Evolutionary conservation across 768 basidiomycete genomes (phyloP), one percentile per base, ranked within the genome.

Genomic region (Strobilomyces echinocephalus): DNA sequence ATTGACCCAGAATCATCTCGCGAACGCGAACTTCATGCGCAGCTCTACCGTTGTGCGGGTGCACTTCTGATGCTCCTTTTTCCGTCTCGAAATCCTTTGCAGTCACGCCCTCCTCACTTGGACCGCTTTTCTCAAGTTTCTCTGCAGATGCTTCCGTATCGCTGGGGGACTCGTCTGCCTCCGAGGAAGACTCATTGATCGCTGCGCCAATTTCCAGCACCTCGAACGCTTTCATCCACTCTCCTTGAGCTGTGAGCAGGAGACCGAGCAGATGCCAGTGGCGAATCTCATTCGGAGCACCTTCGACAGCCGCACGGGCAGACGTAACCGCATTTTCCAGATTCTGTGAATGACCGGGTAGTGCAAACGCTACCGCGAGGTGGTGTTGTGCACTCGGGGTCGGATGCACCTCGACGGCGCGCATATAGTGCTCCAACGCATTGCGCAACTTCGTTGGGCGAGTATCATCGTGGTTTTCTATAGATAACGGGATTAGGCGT

Each of bases 261-360:
- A 97, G 72, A 0, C 88, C 92, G 0, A 97, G 77, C 15, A 97
- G 79, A 69, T 97, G 95, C 95, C 94, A 97, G 49, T 88, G 87
- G 39, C 90, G 79, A 24, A 89, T 68, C 54, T 81, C 77, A 31
- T 68, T 71, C 0, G 85, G 74, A 30, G 86, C 82, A 7, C 77
- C 75, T 65, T 94, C 88, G 3, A 95, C 82, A 1, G 93, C 88
- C 4, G 74, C 63, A 7, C 85, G 83, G 0, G 90, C 88, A 47
- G 82, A 74, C 14, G 77, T 69, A 8, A 88, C 78, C 0, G 94
- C 91, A 28, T 76, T 72, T n/a, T 81, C 75, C 33, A 94, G 70
- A 57, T 89, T 79, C 24, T 85, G 83, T 5, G 74, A 71, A 2
- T 79, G 79, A 14, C 87, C 84, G 1, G 84, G 78, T 30, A 83